A percentile compares a stretch with the other conserved stretches of the same genome.
phyloP scores from a whole-genome alignment of 345 rosid species.

The Boechera divaricarpa region DNA sequence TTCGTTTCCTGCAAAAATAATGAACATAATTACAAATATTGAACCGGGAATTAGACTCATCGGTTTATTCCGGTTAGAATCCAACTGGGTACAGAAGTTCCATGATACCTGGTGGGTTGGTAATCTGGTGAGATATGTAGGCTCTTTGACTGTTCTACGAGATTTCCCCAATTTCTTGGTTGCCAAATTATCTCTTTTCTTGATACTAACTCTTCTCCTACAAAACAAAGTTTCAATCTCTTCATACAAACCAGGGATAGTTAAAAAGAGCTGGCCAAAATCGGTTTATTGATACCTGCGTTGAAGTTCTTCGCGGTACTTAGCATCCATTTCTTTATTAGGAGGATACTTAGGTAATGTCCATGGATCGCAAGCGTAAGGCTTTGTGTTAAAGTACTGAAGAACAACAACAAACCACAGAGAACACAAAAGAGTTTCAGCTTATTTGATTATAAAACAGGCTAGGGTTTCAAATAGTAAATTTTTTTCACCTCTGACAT shows the following conservation, averaged over 20 bases:
- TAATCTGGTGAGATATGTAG: constrained; percentile 38
- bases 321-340: constrained; percentile 82
- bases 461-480: neutral
- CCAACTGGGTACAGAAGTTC: neutral
- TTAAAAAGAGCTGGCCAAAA: constrained; percentile 16
- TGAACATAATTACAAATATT: neutral
- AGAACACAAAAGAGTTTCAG: neutral
- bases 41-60: neutral
- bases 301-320: constrained; percentile 65
- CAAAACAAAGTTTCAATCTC: constrained; percentile 1
- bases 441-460: neutral
- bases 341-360: constrained; percentile 77
- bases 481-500: constrained; percentile 56
- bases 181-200: constrained; percentile 48
- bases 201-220: constrained; percentile 61
- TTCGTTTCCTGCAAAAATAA: constrained; percentile 48
- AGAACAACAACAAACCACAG: constrained; percentile 23
- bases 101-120: constrained; percentile 49
- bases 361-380: constrained; percentile 76
- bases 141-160: constrained; percentile 50
- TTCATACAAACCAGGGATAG: neutral
- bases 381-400: constrained; percentile 68
- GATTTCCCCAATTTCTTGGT: constrained; percentile 52
- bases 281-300: constrained; percentile 45
- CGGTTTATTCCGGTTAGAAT: constrained; percentile 21